These are phyloP conservation scores for Noccaea caerulescens DNA, from an alignment of 345 rosid species.

Conservation along the genomic window DNA sequence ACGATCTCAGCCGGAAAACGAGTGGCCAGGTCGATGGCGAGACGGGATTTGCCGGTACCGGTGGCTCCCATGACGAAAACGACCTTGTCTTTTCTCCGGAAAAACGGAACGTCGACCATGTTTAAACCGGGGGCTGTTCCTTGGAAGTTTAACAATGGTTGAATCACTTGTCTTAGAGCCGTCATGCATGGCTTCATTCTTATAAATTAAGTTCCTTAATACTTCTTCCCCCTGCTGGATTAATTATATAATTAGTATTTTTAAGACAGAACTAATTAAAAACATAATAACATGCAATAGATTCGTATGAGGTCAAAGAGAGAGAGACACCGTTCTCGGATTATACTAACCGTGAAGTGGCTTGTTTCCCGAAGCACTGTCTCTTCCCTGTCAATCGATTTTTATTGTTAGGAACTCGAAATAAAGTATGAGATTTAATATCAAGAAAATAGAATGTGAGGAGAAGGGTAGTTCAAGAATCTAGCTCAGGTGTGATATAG, in stretches of 20 bases:
- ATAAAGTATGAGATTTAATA: not conserved
- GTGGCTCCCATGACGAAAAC: conserved; percentile 88
- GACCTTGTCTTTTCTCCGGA: conserved; percentile 71
- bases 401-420: not conserved
- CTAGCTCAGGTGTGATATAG: conserved; percentile 19
- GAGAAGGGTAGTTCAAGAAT: conserved; percentile 20
- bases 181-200: conserved; percentile 57
- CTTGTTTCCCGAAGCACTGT: conserved; percentile 45
- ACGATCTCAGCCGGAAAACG: conserved; percentile 74
- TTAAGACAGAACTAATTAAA: conserved; percentile 41
- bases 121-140: conserved; percentile 39
- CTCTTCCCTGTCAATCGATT: conserved; percentile 42
- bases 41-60: conserved; percentile 81
- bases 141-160: conserved; percentile 55
- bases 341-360: conserved; percentile 44
- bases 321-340: conserved; percentile 31
- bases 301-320: conserved; percentile 36
- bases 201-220: conserved; percentile 19
- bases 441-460: not conserved
- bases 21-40: conserved; percentile 83
- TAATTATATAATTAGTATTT: conserved; percentile 16
- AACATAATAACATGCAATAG: conserved; percentile 44
- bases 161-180: conserved; percentile 52
- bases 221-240: conserved; percentile 36
- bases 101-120: conserved; percentile 51